Evolutionary conservation across 1,284 basidiomycete species (phyloP), one percentile per base, ranked within the genome.

Genomic region (Termitomyces sp.): DNA sequence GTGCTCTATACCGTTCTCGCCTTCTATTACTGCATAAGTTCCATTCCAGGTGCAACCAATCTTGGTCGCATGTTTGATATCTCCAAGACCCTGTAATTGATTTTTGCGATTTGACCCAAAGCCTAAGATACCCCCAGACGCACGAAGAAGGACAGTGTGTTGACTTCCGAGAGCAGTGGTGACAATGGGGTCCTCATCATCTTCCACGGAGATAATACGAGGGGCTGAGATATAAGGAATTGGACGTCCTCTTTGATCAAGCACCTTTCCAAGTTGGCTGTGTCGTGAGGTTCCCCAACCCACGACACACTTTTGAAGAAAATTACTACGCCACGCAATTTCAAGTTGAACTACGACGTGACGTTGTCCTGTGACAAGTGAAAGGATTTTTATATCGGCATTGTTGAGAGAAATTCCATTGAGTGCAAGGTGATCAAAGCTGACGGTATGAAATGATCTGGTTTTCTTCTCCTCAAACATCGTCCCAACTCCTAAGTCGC

Each of bases 261-360:
- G 17, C 50, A 65, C 40, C 40, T 61, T 55, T 19, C 87, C 88
- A 1, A 92, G 77, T 63, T 93, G 92, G 1, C 91, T 91, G 63
- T 93, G 91, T 40, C 94, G 75, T 24, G 82, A 79, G 3, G 84
- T 77, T 4, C 93, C 94, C 93, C 93, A 96, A 2, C 92, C 93
- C 0, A 86, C 70, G 10, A 90, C 59, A 33, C 77, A 57, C 42
- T 66, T 63, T 3, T 55, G 58, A 10, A 60, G 61, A 1, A 61
- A 48, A 3, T 64, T 63, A 49, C 70, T 63, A n/a, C 58, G 52
- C 15, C 65, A 49, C 10, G 52, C 60, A 2, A 61, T 58, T 5
- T 60, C 54, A 15, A 89, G 54, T 15, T 78, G 69, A 1, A 69
- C 76, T 39, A 92, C 63, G 52, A 86, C 78, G 64, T 94, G 88